A percentile compares a stretch with the other conserved stretches of the same genome.
phyloP scores from a whole-genome alignment of 495 filamentous ascomycete species.

The Astrothelium macrocarpum region DNA sequence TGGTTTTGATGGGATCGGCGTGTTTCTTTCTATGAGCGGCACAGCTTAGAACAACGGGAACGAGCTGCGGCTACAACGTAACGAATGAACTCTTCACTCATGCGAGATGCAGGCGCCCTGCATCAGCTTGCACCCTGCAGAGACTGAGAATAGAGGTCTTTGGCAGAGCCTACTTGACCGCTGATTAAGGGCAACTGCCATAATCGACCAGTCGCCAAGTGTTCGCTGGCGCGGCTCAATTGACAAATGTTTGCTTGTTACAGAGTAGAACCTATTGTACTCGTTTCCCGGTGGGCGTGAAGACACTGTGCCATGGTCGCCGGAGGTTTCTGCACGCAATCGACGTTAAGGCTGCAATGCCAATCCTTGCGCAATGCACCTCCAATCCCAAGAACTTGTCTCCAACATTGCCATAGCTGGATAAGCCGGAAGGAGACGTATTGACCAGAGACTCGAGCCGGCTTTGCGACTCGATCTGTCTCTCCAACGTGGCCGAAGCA shows the following conservation, averaged over 20 bases:
- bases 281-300: too few species aligned
- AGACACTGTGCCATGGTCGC: too few species aligned
- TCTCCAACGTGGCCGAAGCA: background rate
- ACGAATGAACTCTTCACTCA: background rate
- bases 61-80: background rate
- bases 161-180: background rate
- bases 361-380: background rate
- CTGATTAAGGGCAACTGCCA: background rate
- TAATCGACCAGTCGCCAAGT: background rate
- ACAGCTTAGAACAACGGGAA: background rate
- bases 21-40: background rate
- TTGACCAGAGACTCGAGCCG: background rate
- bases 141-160: too few species aligned
- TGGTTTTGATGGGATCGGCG: background rate
- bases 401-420: too few species aligned
- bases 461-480: background rate
- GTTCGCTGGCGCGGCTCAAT: background rate
- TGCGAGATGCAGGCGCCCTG: constrained; percentile 3
- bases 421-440: background rate
- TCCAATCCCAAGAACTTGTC: too few species aligned
- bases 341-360: background rate
- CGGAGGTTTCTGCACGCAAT: background rate
- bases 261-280: background rate
- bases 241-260: background rate
- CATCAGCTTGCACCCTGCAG: background rate